Conservation (phyloP, 225 moss, liverwort and hornwort genomes). For the Ulota crispa region DNA sequence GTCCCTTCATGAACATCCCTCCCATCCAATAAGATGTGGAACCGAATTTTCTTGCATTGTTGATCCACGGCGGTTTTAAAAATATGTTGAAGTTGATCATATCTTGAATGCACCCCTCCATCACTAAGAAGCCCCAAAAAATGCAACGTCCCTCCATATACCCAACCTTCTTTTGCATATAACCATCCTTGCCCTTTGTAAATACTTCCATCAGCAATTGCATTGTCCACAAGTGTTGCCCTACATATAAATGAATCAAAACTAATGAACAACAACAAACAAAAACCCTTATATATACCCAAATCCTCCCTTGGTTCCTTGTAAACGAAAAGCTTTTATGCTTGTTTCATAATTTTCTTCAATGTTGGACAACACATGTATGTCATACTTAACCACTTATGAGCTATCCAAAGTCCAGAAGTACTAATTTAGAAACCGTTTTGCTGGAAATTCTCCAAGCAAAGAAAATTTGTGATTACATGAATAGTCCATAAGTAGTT, state of each 20-base stretch:
- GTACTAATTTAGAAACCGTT: too few species aligned
- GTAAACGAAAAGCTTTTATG: too few species aligned
- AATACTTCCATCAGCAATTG: slow-evolving; percentile 59
- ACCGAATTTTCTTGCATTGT: slow-evolving; percentile 74
- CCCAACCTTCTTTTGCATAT: slow-evolving; percentile 73
- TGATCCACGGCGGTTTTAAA: slow-evolving; percentile 60
- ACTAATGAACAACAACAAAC: too few species aligned
- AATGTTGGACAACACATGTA: too few species aligned
- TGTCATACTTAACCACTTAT: too few species aligned
- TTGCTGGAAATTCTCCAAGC: too few species aligned
- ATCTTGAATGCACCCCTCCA: slow-evolving; percentile 82
- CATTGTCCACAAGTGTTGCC: slow-evolving; percentile 70
- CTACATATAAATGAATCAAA: slow-evolving; percentile 18
- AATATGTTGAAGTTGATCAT: slow-evolving; percentile 61
- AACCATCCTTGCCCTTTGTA: slow-evolving; percentile 56
- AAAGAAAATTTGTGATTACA: too few species aligned
- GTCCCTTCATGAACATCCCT: slow-evolving; percentile 80
- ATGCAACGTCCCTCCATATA: slow-evolving; percentile 68
- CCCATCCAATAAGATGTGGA: slow-evolving; percentile 76
- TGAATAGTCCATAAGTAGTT: too few species aligned
- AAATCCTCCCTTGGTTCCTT: background rate
- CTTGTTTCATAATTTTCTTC: too few species aligned
- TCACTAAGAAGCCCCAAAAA: slow-evolving; percentile 81
- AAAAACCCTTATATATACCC: background rate
- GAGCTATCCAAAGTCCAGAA: too few species aligned